Evolutionary conservation across 1,284 basidiomycete genomes (phyloP).

Genomic region (Fomes fomentarius): DNA sequence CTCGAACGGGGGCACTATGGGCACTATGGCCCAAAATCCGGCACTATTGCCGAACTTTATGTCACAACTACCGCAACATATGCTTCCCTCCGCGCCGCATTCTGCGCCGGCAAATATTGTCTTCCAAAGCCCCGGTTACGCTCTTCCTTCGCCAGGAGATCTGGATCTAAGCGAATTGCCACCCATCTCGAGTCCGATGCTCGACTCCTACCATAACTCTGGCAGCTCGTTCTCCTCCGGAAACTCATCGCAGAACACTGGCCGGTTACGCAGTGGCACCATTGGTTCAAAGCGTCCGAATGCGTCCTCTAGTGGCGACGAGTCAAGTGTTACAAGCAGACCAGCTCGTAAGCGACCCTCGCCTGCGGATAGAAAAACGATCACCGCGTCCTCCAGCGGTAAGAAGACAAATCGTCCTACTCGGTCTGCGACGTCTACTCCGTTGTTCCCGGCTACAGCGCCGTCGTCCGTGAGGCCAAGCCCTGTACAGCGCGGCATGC

Average conservation of each 20-base stretch:
- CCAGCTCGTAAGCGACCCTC: slow-evolving; percentile 53
- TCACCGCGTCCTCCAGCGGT: slow-evolving; percentile 15
- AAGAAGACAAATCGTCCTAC: slow-evolving; percentile 41
- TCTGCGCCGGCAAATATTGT: slow-evolving; percentile 70
- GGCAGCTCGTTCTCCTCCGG: slow-evolving; percentile 12
- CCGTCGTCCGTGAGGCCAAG: slow-evolving; percentile 23
- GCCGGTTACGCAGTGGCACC: slow-evolving; percentile 11
- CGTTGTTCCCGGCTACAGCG: slow-evolving; percentile 50
- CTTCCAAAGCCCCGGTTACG: slow-evolving; percentile 45
- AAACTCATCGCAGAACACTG: slow-evolving; percentile 4
- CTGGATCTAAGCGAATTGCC: slow-evolving; percentile 69
- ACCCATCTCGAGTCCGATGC: slow-evolving; percentile 76
- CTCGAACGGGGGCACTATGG: slow-evolving; percentile 16
- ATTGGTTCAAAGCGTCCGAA: slow-evolving; percentile 35
- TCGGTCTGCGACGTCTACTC: slow-evolving; percentile 65
- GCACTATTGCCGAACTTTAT: slow-evolving; percentile 30
- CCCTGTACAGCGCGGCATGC: slow-evolving; percentile 38
- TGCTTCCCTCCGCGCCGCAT: slow-evolving; percentile 38
- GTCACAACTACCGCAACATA: slow-evolving; percentile 29
- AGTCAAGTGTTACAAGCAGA: slow-evolving; percentile 32
- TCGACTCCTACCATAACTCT: slow-evolving; percentile 53
- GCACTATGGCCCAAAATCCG: slow-evolving; percentile 38
- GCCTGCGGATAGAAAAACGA: slow-evolving; percentile 20
- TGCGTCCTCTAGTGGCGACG: slow-evolving; percentile 38
- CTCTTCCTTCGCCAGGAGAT: slow-evolving; percentile 48